phyloP scores from a whole-genome alignment of 805 yeast species.

The Metschnikowia kofuensis region DNA sequence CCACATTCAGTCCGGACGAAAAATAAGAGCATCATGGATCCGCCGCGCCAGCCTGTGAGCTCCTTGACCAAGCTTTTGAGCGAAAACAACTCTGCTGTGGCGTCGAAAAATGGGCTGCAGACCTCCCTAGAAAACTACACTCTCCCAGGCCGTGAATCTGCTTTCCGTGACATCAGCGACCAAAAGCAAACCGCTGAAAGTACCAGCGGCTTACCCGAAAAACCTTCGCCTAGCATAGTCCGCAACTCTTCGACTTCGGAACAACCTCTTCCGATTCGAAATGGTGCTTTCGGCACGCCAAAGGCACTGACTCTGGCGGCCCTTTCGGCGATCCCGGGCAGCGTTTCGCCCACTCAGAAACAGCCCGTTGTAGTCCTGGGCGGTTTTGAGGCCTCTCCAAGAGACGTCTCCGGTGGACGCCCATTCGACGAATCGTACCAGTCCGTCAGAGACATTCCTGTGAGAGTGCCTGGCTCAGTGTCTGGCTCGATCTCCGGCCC shows the following conservation, averaged over 20 bases:
- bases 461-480: constrained; percentile 17
- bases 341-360: constrained; percentile 11
- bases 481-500: constrained; percentile 14
- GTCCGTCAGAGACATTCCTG: constrained; percentile 10
- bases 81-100: constrained; percentile 24
- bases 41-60: constrained; percentile 26
- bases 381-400: constrained; percentile 15
- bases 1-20: background rate
- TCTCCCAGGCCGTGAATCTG: background rate
- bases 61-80: constrained; percentile 38
- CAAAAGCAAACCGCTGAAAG: background rate
- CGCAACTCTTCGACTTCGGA: background rate
- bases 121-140: constrained; percentile 7
- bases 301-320: background rate
- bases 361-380: constrained; percentile 20
- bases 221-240: background rate
- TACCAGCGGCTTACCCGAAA: background rate
- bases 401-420: constrained; percentile 4
- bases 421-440: constrained; percentile 9
- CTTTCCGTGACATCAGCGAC: background rate
- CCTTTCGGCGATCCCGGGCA: constrained; percentile 6
- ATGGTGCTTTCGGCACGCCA: background rate
- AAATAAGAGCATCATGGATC: constrained; percentile 12
- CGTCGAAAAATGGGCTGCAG: constrained; percentile 5
- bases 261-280: background rate